A percentile compares a stretch with the other conserved stretches of the same genome.
Evolutionary conservation across 768 basidiomycete species (phyloP).

Genomic region (Roridomyces roridus): DNA sequence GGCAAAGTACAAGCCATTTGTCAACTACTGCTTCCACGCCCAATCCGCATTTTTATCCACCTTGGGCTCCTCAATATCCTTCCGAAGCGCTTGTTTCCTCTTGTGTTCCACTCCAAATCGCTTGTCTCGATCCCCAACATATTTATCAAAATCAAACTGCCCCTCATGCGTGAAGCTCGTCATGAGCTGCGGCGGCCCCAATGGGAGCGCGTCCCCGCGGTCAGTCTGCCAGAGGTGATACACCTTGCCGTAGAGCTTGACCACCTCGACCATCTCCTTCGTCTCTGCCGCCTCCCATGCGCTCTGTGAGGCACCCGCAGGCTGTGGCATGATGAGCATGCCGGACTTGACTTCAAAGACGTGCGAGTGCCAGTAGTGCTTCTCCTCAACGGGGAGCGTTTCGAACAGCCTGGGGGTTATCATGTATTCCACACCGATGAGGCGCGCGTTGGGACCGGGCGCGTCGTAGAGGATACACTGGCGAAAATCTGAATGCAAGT

Average conservation of each 20-base stretch:
- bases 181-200: conserved; percentile 24
- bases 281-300: conserved; percentile 25
- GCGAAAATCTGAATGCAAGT: conserved; percentile 12
- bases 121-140: conserved; percentile 11
- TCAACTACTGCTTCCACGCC: too few relatives aligned
- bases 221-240: conserved; percentile 26
- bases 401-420: conserved; percentile 50
- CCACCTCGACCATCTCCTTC: conserved; percentile 25
- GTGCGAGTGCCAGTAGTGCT: conserved; percentile 61
- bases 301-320: neutral
- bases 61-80: conserved; percentile 16
- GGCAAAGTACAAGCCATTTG: neutral
- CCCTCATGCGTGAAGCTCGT: conserved; percentile 22
- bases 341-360: conserved; percentile 46
- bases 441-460: conserved; percentile 45
- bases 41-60: too few relatives aligned
- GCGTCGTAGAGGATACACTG: conserved; percentile 53
- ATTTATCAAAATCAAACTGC: conserved; percentile 20
- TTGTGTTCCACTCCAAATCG: conserved; percentile 20
- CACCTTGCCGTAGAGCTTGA: conserved; percentile 20
- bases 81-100: conserved; percentile 18
- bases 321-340: conserved; percentile 22
- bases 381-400: conserved; percentile 49
- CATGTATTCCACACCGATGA: conserved; percentile 63
- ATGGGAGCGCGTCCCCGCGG: conserved; percentile 20